Base-by-base conservation (phyloP, 1,139 yeast genomes). In the Suhomyces atakaporum region DNA sequence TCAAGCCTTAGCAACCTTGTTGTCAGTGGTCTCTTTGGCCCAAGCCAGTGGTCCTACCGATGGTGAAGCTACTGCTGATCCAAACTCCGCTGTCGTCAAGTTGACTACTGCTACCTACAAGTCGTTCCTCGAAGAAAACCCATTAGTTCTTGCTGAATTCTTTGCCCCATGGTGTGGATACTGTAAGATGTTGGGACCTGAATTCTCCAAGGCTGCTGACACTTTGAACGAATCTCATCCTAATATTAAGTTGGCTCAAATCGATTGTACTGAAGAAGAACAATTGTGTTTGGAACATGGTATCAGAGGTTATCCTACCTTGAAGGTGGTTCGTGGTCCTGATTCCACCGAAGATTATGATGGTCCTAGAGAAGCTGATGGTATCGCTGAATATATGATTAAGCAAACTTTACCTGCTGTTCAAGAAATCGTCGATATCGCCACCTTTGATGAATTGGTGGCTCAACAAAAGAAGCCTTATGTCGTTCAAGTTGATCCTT, bases 101-200 rank as follows among this genome's bases (percentile, higher is more conserved):
- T 77, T 92, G 50, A 75, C 82, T 22, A 61, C 78, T 16, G 77
- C 71, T 28, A 60, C 53, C 33, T 92, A 86, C 62, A 76, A 78
- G 44, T 63, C 73, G 16, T 88, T 85, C 62, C 65, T 92, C 45
- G 66, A 68, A 31, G 79, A 75, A 39, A 84, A 89, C 65, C 84
- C 90, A 21, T 73, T 90, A 51, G 95, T 89, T 16, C 73, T 92
- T 51, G 92, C 96, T 25, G 97, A 92, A 71, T 92, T 92, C 71
- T 92, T 81, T 62, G 98, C 98, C 20, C 97, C 98, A 58, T 92
- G 98, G 98, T 92, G 98, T 75, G 98, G 98, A 15, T 96, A 92
- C 70, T 92, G 98, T 75, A 89, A 92, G 75, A 79, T 79, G 43
- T 75, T 92, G 50, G 97, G 92, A 15, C 98, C 98, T 35, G 92